These are phyloP conservation scores for Asterophora parasitica DNA, from an alignment of 768 basidiomycete genomes.

Conservation along the genomic window DNA sequence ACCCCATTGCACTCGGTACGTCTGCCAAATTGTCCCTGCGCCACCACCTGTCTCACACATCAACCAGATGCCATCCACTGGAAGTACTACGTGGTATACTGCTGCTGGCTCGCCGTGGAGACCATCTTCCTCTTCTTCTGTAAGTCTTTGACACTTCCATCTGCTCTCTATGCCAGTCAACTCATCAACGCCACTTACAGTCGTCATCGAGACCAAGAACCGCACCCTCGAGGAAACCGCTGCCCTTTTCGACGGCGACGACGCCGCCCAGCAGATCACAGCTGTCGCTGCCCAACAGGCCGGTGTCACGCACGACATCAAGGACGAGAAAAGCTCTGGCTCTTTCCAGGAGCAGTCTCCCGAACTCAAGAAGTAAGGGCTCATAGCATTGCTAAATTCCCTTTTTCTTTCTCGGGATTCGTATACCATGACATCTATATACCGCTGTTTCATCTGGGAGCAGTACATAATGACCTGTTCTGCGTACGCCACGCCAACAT, in stretches of 20 bases:
- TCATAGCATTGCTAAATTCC: background rate
- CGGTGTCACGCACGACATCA: conserved; percentile 21
- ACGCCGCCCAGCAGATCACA: conserved; percentile 38
- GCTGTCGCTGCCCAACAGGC: conserved; percentile 17
- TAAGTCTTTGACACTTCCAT: conserved; percentile 16
- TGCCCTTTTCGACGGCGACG: conserved; percentile 70
- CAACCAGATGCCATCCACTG: conserved; percentile 44
- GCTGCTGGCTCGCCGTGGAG: conserved; percentile 66
- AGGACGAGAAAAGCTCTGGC: conserved; percentile 32
- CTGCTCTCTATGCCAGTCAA: background rate
- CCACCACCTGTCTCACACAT: conserved; percentile 3
- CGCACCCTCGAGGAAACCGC: conserved; percentile 80
- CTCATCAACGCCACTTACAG: conserved; percentile 16
- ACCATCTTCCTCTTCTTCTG: conserved; percentile 60
- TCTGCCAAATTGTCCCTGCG: background rate
- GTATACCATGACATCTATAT: conserved; percentile 3
- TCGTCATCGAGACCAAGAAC: conserved; percentile 67
- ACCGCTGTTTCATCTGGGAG: conserved; percentile 1
- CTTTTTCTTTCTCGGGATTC: conserved; percentile 1
- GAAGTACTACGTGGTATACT: conserved; percentile 81
- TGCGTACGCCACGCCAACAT: background rate
- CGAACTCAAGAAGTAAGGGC: conserved; percentile 18
- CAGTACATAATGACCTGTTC: conserved; percentile 4
- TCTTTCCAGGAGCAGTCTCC: conserved; percentile 26
- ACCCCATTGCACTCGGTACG: conserved; percentile 66